phyloP scores from a whole-genome alignment of 768 basidiomycete species.

The Boletus sp. region DNA sequence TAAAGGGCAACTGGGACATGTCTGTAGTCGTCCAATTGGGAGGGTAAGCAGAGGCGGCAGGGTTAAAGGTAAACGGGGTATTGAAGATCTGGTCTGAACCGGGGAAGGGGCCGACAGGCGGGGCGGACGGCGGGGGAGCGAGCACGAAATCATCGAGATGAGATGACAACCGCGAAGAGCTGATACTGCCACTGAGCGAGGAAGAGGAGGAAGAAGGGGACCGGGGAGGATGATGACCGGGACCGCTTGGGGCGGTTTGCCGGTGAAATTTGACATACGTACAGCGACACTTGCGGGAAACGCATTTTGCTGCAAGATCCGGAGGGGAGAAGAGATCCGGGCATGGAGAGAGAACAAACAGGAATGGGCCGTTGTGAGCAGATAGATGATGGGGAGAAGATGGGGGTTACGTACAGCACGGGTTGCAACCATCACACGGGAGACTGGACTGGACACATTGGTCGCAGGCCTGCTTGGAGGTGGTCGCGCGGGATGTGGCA shows the following conservation, averaged over 20 bases:
- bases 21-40: constrained; percentile 20
- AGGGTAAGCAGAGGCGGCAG: constrained; percentile 18
- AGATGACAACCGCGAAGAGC: constrained; percentile 27
- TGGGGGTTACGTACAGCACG: constrained; percentile 55
- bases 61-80: constrained; percentile 31
- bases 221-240: constrained; percentile 52
- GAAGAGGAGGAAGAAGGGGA: constrained; percentile 34
- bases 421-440: constrained; percentile 77
- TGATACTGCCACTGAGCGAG: constrained; percentile 14
- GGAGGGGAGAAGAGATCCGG: neutral
- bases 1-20: constrained; percentile 17
- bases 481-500: constrained; percentile 67
- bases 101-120: constrained; percentile 26
- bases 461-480: constrained; percentile 82
- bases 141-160: constrained; percentile 44
- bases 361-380: neutral
- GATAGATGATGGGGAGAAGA: neutral
- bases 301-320: constrained; percentile 59
- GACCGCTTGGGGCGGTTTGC: constrained; percentile 74
- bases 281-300: constrained; percentile 66
- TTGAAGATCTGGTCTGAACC: constrained; percentile 28
- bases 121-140: constrained; percentile 33
- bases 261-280: constrained; percentile 82
- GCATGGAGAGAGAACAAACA: neutral
- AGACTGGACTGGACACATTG: constrained; percentile 74